Conservation (phyloP, 305 asterid genomes). For the Fraxinus baroniana region DNA sequence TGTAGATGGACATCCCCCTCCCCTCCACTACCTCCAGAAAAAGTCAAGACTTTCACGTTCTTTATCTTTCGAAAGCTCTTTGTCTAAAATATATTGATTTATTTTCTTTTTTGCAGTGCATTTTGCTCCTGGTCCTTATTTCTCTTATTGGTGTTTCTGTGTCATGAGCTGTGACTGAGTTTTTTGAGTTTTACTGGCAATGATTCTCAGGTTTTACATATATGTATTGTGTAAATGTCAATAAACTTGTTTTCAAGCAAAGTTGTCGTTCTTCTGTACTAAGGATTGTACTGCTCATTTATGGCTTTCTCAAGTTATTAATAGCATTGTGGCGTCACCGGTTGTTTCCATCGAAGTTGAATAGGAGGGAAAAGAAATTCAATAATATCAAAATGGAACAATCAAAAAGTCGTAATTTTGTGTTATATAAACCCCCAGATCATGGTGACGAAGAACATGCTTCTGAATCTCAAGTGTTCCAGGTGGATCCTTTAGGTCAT, state of each 20-base stretch:
- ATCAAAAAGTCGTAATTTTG: conserved; percentile 33
- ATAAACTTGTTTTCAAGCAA: conserved; percentile 35
- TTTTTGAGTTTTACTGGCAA: conserved; percentile 4
- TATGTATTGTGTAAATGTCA: conserved; percentile 28
- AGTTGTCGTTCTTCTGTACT: conserved; percentile 29
- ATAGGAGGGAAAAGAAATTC: conserved; percentile 21
- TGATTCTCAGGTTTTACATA: conserved; percentile 24
- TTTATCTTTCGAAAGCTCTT: not conserved
- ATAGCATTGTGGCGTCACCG: conserved; percentile 32
- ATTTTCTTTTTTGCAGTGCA: conserved; percentile 28
- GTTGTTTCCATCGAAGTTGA: conserved; percentile 29
- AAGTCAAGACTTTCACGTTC: not conserved
- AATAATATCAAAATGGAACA: conserved; percentile 47
- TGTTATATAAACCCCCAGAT: conserved; percentile 40
- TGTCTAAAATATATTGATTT: conserved; percentile 16
- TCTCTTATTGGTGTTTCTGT: conserved; percentile 16
- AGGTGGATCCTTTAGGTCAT: conserved; percentile 43
- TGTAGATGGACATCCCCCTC: not conserved
- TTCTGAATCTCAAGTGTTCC: conserved; percentile 44
- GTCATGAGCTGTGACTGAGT: conserved; percentile 18
- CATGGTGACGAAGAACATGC: conserved; percentile 39
- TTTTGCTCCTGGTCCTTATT: conserved; percentile 6
- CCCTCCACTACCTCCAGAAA: not conserved
- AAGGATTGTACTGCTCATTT: conserved; percentile 39
- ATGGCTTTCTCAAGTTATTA: conserved; percentile 34